Base-by-base conservation (phyloP, 1,139 yeast genomes). In the Saccharomyces hybrid region DNA sequence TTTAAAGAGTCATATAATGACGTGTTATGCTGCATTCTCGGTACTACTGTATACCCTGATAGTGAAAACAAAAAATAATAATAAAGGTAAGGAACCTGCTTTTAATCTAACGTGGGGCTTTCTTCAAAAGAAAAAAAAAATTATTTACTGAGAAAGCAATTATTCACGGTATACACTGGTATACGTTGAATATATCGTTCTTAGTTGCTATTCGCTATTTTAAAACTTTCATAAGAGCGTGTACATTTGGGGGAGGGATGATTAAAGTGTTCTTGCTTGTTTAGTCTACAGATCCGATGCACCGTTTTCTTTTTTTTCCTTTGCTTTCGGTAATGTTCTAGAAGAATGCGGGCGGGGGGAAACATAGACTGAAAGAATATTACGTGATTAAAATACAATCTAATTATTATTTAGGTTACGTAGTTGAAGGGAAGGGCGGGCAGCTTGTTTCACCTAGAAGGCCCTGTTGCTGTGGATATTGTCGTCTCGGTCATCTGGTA, bases 1-100 rank as follows among this genome's bases (percentile, higher is more conserved):
- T 58, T 56, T 44, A 65, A 50, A 3, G 58, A 50, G 48, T 64
- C 65, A 47, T 65, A 65, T 19, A 65, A 55, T 46, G 54, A 52
- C 2, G 62, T 61, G 48, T 60, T 55, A 53, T 51, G 57, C n/a
- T 53, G 60, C 66, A 63, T 63, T 21, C 26, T 34, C 26, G 32
- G 42, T n/a, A 19, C 12, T 21, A 3, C 32, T 7, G 49, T 16
- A 12, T 34, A 14, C 16, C 31, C 44, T 27, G 9, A 46, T 24
- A 46, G 19, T 32, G 27, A 12, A 21, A 34, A 24, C 8, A 34
- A 34, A n/a, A 34, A 34, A 14, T 14, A 4, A 14, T 8, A 9
- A 14, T 34, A 34, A 34, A 19, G 41, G 11, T 8, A 16, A 38
- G 21, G 4, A 19, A 14, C 38, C 26, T 32, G 19, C 42, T 48